Evolutionary conservation across 2,329 filamentous ascomycete genomes (phyloP).

Genomic region (Colletotrichum sp.): DNA sequence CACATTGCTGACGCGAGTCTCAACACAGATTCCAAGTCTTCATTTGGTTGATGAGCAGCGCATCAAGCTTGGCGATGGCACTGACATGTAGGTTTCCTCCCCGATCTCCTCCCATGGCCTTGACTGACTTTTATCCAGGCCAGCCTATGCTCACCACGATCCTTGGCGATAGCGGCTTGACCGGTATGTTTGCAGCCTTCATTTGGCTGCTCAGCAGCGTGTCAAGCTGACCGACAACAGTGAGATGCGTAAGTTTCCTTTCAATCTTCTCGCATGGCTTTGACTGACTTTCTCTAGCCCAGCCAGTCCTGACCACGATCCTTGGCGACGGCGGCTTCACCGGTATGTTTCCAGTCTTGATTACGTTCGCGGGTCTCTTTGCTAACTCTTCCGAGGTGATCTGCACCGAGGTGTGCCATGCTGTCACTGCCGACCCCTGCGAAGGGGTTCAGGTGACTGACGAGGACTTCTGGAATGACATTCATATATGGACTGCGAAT

Average conservation of each 20-base stretch:
- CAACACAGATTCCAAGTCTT: not conserved
- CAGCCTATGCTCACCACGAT: too few relatives aligned
- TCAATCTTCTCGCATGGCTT: too few relatives aligned
- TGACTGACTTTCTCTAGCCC: too few relatives aligned
- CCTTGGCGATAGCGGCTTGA: too few relatives aligned
- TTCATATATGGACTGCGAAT: not conserved
- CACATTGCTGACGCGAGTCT: not conserved
- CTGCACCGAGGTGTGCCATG: not conserved
- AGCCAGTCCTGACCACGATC: accelerated
- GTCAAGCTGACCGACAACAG: too few relatives aligned
- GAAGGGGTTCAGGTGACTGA: not conserved
- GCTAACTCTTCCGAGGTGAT: not conserved
- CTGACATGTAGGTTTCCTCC: too few relatives aligned
- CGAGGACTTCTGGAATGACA: not conserved
- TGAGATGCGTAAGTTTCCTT: too few relatives aligned
- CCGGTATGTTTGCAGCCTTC: too few relatives aligned
- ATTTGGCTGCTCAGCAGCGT: not conserved
- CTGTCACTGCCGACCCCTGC: too few relatives aligned
- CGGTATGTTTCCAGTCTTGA: not conserved
- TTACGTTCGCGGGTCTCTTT: accelerated
- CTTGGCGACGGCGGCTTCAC: not conserved
- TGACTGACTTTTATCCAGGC: too few relatives aligned
- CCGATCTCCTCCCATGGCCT: too few relatives aligned
- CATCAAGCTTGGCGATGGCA: too few relatives aligned
- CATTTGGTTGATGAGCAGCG: not conserved